Evolutionary conservation across 2,329 filamentous ascomycete genomes (phyloP).

Genomic region (Hysterium pulicare): DNA sequence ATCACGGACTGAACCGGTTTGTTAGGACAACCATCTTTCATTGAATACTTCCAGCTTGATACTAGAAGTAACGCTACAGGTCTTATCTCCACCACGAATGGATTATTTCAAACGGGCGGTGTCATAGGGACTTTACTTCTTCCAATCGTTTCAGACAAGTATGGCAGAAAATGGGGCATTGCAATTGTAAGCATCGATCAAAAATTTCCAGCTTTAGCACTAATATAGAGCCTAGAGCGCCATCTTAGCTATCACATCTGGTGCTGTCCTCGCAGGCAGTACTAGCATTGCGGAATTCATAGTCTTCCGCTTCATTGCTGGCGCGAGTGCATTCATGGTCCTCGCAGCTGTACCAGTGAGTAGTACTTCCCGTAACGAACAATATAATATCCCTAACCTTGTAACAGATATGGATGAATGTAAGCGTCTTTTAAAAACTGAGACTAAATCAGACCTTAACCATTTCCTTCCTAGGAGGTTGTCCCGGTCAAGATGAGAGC

Average conservation of each 20-base stretch:
- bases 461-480: constrained; percentile 14
- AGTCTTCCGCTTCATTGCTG: constrained; percentile 30
- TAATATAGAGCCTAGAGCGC: constrained; percentile 12
- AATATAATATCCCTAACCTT: not conserved
- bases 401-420: constrained; percentile 27
- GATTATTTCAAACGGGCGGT: constrained; percentile 16
- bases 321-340: constrained; percentile 28
- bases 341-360: constrained; percentile 31
- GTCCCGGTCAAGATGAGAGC: constrained; percentile 30
- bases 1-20: not conserved
- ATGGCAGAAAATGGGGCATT: constrained; percentile 17
- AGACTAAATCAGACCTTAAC: not conserved
- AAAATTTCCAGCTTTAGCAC: not conserved
- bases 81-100: constrained; percentile 16
- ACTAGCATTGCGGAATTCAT: constrained; percentile 21
- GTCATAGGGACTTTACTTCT: constrained; percentile 15
- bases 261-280: constrained; percentile 17
- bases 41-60: constrained; percentile 15
- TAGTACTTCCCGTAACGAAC: not conserved
- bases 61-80: constrained; percentile 13
- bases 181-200: constrained; percentile 9
- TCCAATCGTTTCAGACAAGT: constrained; percentile 14
- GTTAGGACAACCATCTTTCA: constrained; percentile 18
- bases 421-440: not conserved
- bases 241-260: constrained; percentile 23